phyloP scores from a whole-genome alignment of 768 basidiomycete genomes.

The Termitomyces sp. region DNA sequence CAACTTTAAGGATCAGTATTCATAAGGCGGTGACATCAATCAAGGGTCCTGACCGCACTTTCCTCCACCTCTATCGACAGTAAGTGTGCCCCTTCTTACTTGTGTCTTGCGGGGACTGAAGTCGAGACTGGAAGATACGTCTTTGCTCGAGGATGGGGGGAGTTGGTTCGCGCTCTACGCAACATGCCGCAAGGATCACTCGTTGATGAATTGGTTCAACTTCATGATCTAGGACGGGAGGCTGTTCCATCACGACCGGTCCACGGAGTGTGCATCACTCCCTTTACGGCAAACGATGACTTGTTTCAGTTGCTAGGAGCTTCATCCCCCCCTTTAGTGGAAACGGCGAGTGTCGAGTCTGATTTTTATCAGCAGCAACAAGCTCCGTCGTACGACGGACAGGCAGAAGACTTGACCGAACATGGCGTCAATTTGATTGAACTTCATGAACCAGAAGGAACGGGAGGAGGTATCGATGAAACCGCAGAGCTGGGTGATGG shows the following conservation, averaged over 20 bases:
- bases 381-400: neutral
- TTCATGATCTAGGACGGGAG: constrained; percentile 14
- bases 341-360: constrained; percentile 5
- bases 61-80: constrained; percentile 12
- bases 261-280: constrained; percentile 8
- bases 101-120: neutral
- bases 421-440: neutral
- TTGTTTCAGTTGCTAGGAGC: constrained; percentile 4
- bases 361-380: neutral
- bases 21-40: constrained; percentile 16
- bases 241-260: neutral
- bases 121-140: constrained; percentile 12
- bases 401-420: neutral
- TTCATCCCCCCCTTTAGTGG: neutral
- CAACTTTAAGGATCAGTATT: constrained; percentile 12
- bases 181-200: constrained; percentile 9
- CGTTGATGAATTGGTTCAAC: constrained; percentile 23
- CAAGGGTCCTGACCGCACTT: constrained; percentile 4
- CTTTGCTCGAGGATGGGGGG: constrained; percentile 21
- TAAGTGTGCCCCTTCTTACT: neutral
- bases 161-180: constrained; percentile 18
- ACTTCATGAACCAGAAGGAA: neutral
- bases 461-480: neutral
- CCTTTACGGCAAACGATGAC: constrained; percentile 9
- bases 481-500: neutral